Percentiles rank a stretch among this genome's conserved stretches.
Conservation (phyloP, 139 green algal species). For the Deuterostichococcus epilithicus region DNA sequence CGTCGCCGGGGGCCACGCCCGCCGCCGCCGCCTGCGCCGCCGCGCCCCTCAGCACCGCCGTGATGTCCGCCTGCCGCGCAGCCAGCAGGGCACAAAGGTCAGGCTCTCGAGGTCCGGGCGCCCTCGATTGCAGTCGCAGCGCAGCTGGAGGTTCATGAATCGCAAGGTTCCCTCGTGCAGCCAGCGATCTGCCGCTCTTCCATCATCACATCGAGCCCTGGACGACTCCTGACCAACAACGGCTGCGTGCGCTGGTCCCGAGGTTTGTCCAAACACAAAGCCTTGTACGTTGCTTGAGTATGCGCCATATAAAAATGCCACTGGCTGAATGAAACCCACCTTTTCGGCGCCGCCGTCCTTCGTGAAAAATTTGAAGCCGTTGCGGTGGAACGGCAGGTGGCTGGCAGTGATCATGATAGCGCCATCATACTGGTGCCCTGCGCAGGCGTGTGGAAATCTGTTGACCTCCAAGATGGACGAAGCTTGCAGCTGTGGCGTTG, state of each 20-base stretch:
- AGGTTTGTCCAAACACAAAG: too few species aligned
- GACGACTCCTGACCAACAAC: too few species aligned
- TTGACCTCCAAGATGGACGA: not conserved
- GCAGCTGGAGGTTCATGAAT: too few species aligned
- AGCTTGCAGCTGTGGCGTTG: not conserved
- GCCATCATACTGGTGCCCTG: conserved; percentile 44
- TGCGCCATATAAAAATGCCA: too few species aligned
- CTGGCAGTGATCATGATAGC: conserved; percentile 86
- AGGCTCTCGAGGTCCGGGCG: too few species aligned
- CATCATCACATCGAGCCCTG: too few species aligned
- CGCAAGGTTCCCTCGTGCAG: too few species aligned
- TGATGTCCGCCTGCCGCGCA: conserved; percentile 10
- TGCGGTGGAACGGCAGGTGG: conserved; percentile 86
- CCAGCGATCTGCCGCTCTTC: too few species aligned
- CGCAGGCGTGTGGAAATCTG: not conserved
- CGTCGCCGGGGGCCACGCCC: conserved; percentile 4
- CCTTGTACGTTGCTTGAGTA: too few species aligned
- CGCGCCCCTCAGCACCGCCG: not conserved
- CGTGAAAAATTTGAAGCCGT: conserved; percentile 84
- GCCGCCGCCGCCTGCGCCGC: not conserved
- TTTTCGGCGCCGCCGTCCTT: conserved; percentile 69
- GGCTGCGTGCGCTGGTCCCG: too few species aligned
- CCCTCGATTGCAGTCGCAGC: too few species aligned
- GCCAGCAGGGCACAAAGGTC: not conserved
- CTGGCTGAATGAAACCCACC: too few species aligned